These are phyloP conservation scores for Beauveria rudraprayagi DNA, from an alignment of 2,329 filamentous ascomycete species.

Conservation along the genomic window DNA sequence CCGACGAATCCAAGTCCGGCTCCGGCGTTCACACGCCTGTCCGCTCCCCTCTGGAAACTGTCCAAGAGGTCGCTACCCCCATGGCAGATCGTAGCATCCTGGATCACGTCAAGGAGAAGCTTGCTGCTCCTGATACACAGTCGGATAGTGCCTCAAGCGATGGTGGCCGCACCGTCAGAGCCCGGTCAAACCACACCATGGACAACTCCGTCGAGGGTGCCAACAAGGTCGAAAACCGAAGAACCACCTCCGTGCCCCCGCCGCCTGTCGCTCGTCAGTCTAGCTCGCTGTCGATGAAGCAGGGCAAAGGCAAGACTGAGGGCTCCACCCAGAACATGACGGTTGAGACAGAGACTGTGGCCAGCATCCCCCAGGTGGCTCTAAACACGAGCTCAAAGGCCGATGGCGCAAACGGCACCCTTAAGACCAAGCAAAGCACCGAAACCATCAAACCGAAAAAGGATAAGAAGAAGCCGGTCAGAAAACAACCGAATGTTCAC, in stretches of 20 bases:
- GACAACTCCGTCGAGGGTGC: constrained; percentile 63
- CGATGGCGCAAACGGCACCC: constrained; percentile 58
- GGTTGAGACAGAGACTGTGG: constrained; percentile 93
- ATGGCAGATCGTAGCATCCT: constrained; percentile 31
- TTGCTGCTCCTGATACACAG: constrained; percentile 32
- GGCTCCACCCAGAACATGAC: constrained; percentile 86
- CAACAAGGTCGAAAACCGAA: constrained; percentile 33
- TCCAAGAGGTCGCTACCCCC: constrained; percentile 69
- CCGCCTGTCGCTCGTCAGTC: constrained; percentile 57
- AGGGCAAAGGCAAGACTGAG: constrained; percentile 65
- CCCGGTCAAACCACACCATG: constrained; percentile 38
- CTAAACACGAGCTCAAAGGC: constrained; percentile 58
- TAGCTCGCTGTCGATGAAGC: constrained; percentile 41
- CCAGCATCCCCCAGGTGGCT: constrained; percentile 77
- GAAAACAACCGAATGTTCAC: constrained; percentile 66
- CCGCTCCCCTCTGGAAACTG: constrained; percentile 70
- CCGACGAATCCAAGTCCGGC: constrained; percentile 38
- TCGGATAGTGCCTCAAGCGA: constrained; percentile 32
- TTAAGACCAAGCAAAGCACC: constrained; percentile 82
- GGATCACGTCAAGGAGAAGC: constrained; percentile 45
- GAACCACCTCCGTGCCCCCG: constrained; percentile 41
- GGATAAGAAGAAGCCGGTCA: constrained; percentile 72
- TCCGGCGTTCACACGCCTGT: constrained; percentile 53
- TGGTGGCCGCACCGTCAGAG: constrained; percentile 35
- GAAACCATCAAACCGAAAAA: constrained; percentile 94